These are phyloP conservation scores for Salinomyces thailandicus DNA, from an alignment of 2,329 filamentous ascomycete genomes.

Conservation along the genomic window DNA sequence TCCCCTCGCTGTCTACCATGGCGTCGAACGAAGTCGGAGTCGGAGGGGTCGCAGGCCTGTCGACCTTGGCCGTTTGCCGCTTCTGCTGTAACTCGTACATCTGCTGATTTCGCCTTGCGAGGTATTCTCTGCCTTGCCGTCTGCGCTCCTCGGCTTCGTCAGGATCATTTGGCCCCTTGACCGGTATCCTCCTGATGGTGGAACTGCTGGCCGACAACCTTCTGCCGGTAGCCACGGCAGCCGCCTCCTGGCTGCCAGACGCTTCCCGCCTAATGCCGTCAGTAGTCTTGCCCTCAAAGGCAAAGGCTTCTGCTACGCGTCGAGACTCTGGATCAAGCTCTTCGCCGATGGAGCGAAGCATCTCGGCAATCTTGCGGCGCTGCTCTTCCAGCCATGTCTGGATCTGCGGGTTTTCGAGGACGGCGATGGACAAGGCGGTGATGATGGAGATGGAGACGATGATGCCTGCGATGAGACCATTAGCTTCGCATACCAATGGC, in stretches of 20 bases:
- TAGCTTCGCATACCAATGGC: neutral
- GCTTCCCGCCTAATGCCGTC: constrained; percentile 21
- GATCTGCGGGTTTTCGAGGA: constrained; percentile 54
- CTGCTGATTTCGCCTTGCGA: constrained; percentile 25
- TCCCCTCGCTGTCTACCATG: constrained; percentile 24
- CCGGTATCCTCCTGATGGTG: constrained; percentile 21
- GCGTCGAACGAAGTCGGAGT: constrained; percentile 22
- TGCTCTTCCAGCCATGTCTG: constrained; percentile 52
- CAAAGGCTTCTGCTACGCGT: constrained; percentile 27
- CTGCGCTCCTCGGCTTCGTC: constrained; percentile 25
- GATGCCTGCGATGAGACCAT: constrained; percentile 37
- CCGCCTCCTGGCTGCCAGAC: constrained; percentile 22
- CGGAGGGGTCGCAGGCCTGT: constrained; percentile 10
- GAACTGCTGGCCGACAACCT: constrained; percentile 13
- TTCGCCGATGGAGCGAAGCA: constrained; percentile 49
- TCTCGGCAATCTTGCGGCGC: constrained; percentile 50
- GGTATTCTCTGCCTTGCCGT: constrained; percentile 26
- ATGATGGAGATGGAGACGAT: constrained; percentile 52
- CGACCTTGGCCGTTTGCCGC: constrained; percentile 12
- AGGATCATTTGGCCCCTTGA: constrained; percentile 20
- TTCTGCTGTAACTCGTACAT: constrained; percentile 25
- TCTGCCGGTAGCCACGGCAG: constrained; percentile 26
- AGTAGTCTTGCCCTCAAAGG: constrained; percentile 26
- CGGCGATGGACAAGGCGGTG: constrained; percentile 51
- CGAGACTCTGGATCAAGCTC: constrained; percentile 43